Percentiles rank a stretch among this genome's conserved stretches.
These are phyloP conservation scores for Starmera dryadoides DNA, from an alignment of 805 yeast genomes.

Conservation along the genomic window DNA sequence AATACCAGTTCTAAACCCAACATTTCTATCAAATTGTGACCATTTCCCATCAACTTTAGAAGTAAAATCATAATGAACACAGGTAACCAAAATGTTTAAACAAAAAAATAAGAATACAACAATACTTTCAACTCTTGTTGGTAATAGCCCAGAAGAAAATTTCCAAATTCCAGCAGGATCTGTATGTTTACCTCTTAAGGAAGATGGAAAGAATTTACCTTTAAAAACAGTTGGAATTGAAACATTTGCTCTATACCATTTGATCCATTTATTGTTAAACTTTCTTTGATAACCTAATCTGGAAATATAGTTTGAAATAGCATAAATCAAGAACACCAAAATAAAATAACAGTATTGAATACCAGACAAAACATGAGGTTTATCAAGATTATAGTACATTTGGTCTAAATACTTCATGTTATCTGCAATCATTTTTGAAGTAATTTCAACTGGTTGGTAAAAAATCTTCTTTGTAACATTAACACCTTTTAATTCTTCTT, in stretches of 20 bases:
- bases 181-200: slow-evolving; percentile 7
- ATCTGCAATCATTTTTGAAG: neutral
- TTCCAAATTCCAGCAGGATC: slow-evolving; percentile 1
- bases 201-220: neutral
- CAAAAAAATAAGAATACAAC: slow-evolving; percentile 27
- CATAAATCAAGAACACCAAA: slow-evolving; percentile 27
- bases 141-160: slow-evolving; percentile 10
- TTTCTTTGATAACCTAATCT: slow-evolving; percentile 12
- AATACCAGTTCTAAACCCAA: slow-evolving; percentile 18
- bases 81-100: slow-evolving; percentile 9
- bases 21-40: neutral
- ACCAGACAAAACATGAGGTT: slow-evolving; percentile 16
- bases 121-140: slow-evolving; percentile 20
- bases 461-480: slow-evolving; percentile 4
- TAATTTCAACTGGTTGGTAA: slow-evolving; percentile 8
- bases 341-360: slow-evolving; percentile 32
- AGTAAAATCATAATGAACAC: slow-evolving; percentile 9
- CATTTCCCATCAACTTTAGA: neutral
- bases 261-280: slow-evolving; percentile 8
- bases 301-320: slow-evolving; percentile 23
- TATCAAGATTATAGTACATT: slow-evolving; percentile 13
- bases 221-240: slow-evolving; percentile 16
- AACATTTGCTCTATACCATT: slow-evolving; percentile 11
- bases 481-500: slow-evolving; percentile 1
- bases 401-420: slow-evolving; percentile 2